These are phyloP conservation scores for Tetrahymena borealis DNA, from an alignment of 73 alveolate genomes.

Conservation along the genomic window DNA sequence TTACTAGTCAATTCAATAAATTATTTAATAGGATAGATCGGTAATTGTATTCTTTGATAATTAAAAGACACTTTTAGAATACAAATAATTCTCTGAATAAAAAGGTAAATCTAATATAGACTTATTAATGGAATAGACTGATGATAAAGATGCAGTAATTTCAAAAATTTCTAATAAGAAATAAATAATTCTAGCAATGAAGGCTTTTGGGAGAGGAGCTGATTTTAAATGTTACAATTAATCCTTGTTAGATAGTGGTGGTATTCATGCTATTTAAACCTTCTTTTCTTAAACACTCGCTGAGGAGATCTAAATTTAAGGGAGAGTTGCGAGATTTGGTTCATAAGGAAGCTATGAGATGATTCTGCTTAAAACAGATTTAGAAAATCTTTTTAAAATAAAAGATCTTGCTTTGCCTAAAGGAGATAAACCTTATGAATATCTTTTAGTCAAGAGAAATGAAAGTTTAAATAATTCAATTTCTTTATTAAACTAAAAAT, in stretches of 20 bases:
- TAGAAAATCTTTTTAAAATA: too few species aligned
- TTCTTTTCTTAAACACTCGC: not conserved
- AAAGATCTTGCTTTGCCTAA: not conserved
- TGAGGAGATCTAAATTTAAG: constrained; percentile 3
- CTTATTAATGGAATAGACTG: not conserved
- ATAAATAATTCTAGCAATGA: not conserved
- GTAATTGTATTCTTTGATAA: not conserved
- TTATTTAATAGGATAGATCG: not conserved
- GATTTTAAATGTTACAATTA: not conserved
- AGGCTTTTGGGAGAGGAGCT: constrained; percentile 10
- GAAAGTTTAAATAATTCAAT: too few species aligned
- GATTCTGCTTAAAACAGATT: not conserved
- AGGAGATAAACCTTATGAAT: too few species aligned
- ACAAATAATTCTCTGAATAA: not conserved
- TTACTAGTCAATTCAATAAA: too few species aligned
- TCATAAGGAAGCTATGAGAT: not conserved
- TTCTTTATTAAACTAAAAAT: too few species aligned
- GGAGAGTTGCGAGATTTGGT: constrained; percentile 13
- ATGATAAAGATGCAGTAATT: not conserved
- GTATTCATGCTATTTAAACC: constrained; percentile 10
- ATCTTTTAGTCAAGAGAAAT: not conserved
- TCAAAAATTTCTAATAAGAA: not conserved
- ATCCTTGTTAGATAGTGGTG: not conserved
- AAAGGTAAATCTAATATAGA: not conserved
- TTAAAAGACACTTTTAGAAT: not conserved